Conservation (phyloP, 1,139 yeast species). For the Candida glucosophila region DNA sequence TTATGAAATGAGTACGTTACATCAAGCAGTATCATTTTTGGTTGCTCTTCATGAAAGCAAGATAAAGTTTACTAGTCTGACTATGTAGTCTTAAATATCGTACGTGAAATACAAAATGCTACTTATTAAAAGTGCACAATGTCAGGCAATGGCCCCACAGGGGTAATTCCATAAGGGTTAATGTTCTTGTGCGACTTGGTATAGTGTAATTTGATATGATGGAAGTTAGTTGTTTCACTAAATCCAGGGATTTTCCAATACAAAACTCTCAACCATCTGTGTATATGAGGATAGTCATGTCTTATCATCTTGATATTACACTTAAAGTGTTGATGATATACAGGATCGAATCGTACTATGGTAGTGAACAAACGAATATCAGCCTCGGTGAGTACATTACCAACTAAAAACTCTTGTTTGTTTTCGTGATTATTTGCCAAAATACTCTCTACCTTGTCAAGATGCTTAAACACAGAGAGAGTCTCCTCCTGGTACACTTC, state of each 20-base stretch:
- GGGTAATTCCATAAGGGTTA: conserved; percentile 80
- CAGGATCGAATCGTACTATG: conserved; percentile 81
- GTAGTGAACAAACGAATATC: conserved; percentile 76
- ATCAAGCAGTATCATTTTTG: too few species aligned
- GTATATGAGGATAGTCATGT: conserved; percentile 67
- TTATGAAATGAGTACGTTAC: too few species aligned
- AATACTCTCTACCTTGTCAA: conserved; percentile 68
- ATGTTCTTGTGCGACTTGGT: conserved; percentile 72
- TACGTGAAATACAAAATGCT: neutral
- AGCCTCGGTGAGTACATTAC: conserved; percentile 74
- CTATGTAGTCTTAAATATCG: too few species aligned
- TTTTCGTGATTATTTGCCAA: conserved; percentile 39
- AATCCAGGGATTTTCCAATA: conserved; percentile 82
- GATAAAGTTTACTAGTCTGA: too few species aligned
- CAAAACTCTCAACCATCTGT: conserved; percentile 72
- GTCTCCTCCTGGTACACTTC: conserved; percentile 76
- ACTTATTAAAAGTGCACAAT: conserved; percentile 36
- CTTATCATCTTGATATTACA: conserved; percentile 82
- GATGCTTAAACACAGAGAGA: conserved; percentile 50
- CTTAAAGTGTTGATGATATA: conserved; percentile 90
- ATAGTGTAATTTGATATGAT: conserved; percentile 85
- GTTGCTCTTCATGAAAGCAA: too few species aligned
- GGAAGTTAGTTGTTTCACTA: conserved; percentile 72
- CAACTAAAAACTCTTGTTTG: conserved; percentile 43
- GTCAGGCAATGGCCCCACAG: conserved; percentile 82